Evolutionary conservation across 2,329 filamentous ascomycete genomes (phyloP).

Genomic region (Paracoccidioides lutzii): DNA sequence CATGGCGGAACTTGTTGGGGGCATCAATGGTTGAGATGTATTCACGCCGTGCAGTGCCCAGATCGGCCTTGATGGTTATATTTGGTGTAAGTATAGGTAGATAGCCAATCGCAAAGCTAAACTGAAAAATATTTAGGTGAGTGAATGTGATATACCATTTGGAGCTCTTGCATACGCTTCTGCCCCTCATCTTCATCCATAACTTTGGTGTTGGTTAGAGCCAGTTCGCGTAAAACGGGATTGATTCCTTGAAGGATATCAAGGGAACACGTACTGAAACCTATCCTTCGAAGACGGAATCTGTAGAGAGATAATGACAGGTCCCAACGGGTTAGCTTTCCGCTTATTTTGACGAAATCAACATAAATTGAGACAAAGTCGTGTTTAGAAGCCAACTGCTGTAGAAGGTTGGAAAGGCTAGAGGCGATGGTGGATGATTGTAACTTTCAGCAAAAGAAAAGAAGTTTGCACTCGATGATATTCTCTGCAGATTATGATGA

Average conservation of each 20-base stretch:
- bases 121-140: not conserved
- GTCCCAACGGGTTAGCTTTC: too few species aligned
- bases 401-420: not conserved
- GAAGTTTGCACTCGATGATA: not conserved
- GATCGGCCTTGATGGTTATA: conserved; percentile 20
- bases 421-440: not conserved
- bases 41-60: conserved; percentile 27
- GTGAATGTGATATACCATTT: conserved; percentile 16
- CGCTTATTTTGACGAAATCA: too few species aligned
- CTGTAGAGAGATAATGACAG: not conserved
- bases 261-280: not conserved
- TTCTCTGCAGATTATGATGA: not conserved
- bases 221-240: too few species aligned
- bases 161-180: conserved; percentile 17
- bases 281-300: not conserved
- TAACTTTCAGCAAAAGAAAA: not conserved
- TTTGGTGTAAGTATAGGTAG: not conserved
- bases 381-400: too few species aligned
- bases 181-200: conserved; percentile 10
- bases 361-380: not conserved
- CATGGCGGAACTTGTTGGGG: conserved; percentile 6
- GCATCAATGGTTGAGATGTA: conserved; percentile 23
- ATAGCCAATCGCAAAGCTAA: not conserved
- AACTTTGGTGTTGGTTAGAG: not conserved
- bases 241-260: not conserved